Conservation (phyloP, 2,329 filamentous ascomycete genomes). For the Calonectria pseudoturangicola region DNA sequence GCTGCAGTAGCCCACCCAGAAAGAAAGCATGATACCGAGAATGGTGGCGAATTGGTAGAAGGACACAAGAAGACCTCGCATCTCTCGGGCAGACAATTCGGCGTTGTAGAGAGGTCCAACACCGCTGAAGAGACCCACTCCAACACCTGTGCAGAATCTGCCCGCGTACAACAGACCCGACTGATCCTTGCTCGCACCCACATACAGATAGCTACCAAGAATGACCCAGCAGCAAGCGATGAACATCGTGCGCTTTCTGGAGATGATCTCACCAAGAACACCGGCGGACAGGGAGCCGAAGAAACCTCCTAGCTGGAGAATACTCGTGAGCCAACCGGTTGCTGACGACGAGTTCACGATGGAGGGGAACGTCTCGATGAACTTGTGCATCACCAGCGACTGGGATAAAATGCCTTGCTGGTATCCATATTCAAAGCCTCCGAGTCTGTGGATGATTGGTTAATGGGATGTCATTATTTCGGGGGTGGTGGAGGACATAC, state of each 20-base stretch:
- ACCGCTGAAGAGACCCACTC: slow-evolving; percentile 68
- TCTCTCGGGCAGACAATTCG: slow-evolving; percentile 76
- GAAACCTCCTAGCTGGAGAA: slow-evolving; percentile 69
- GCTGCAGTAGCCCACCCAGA: slow-evolving; percentile 67
- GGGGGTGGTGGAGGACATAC: slow-evolving; percentile 29
- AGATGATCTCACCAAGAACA: slow-evolving; percentile 69
- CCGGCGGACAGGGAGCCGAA: slow-evolving; percentile 68
- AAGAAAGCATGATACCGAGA: slow-evolving; percentile 67
- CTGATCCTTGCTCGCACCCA: slow-evolving; percentile 63
- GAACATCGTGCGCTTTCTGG: slow-evolving; percentile 71
- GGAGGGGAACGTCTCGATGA: slow-evolving; percentile 68
- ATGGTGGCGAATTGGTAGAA: slow-evolving; percentile 73
- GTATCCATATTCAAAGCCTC: slow-evolving; percentile 46
- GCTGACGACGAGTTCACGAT: slow-evolving; percentile 67
- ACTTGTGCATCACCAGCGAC: slow-evolving; percentile 71
- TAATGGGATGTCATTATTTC: background rate
- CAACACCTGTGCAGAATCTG: slow-evolving; percentile 68
- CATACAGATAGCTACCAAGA: slow-evolving; percentile 66
- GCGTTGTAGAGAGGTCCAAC: slow-evolving; percentile 68
- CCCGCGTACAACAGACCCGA: slow-evolving; percentile 67
- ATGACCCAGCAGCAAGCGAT: slow-evolving; percentile 68
- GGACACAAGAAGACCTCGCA: slow-evolving; percentile 78
- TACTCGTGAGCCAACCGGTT: slow-evolving; percentile 70
- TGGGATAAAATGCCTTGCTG: slow-evolving; percentile 74
- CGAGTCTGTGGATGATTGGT: slow-evolving; percentile 31